phyloP scores from a whole-genome alignment of 2,329 filamentous ascomycete genomes.

The Ophiostoma novo-ulmi region DNA sequence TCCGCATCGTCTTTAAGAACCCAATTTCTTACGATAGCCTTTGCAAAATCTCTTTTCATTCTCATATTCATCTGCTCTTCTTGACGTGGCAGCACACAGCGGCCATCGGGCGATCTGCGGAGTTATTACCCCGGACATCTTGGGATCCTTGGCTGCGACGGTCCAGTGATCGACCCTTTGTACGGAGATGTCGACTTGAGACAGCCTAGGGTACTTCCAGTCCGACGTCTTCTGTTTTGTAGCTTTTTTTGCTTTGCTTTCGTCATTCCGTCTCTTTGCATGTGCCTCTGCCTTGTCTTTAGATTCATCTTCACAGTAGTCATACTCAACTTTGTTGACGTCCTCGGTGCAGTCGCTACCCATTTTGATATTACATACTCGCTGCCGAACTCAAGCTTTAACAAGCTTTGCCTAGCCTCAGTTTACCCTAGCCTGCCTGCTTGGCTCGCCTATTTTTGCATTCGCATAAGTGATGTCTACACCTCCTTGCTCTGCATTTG shows the following conservation, averaged over 20 bases:
- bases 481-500: background rate
- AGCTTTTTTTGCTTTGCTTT: background rate
- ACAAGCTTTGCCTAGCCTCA: background rate
- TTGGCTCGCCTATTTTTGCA: background rate
- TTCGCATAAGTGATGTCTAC: background rate
- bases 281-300: background rate
- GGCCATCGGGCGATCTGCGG: slow-evolving; percentile 1
- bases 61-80: background rate
- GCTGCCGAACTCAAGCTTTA: background rate
- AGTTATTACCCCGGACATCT: background rate
- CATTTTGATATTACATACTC: too few relatives aligned
- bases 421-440: background rate
- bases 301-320: background rate
- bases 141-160: background rate
- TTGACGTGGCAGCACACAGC: background rate
- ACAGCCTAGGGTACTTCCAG: background rate
- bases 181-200: background rate
- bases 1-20: background rate
- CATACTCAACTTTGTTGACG: background rate
- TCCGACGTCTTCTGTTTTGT: too few relatives aligned
- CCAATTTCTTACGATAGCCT: too few relatives aligned
- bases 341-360: too few relatives aligned
- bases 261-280: background rate
- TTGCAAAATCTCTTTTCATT: too few relatives aligned
- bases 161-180: background rate